A percentile compares a stretch with the other conserved stretches of the same genome.
Conservation (phyloP, 345 rosid genomes). For the Trapa incisa region DNA sequence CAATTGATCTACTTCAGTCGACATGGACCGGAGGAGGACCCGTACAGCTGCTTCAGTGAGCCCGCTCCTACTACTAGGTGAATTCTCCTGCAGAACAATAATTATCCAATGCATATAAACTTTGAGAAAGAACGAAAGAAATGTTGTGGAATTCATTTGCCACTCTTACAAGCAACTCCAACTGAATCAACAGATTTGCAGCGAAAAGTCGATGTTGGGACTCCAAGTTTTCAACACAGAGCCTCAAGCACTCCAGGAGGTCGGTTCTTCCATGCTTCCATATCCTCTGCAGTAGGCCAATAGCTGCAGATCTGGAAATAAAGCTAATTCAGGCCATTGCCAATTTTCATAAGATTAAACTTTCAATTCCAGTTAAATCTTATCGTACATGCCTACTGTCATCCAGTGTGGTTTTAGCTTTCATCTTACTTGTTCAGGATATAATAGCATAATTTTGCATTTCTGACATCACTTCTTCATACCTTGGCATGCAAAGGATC, state of each 20-base stretch:
- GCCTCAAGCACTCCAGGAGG: conserved; percentile 31
- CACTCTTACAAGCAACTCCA: conserved; percentile 42
- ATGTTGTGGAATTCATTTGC: not conserved
- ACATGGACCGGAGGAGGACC: conserved; percentile 41
- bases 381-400: not conserved
- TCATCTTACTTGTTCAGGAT: not conserved
- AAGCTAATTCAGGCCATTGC: not conserved
- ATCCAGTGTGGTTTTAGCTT: not conserved
- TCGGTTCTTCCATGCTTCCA: conserved; percentile 39
- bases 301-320: conserved; percentile 52
- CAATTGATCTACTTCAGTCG: conserved; percentile 34
- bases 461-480: conserved; percentile 1
- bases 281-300: conserved; percentile 47
- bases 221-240: conserved; percentile 33
- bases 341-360: no score
- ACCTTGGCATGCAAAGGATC: conserved; percentile 70
- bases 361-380: not conserved
- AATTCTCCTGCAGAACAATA: conserved; percentile 38
- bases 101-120: not conserved
- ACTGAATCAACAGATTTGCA: conserved; percentile 63
- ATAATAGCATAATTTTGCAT: not conserved
- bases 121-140: not conserved
- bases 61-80: conserved; percentile 27
- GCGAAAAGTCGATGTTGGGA: conserved; percentile 49
- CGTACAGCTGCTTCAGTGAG: conserved; percentile 41